These are phyloP conservation scores for Cardamine occulta DNA, from an alignment of 345 rosid genomes.

Conservation along the genomic window DNA sequence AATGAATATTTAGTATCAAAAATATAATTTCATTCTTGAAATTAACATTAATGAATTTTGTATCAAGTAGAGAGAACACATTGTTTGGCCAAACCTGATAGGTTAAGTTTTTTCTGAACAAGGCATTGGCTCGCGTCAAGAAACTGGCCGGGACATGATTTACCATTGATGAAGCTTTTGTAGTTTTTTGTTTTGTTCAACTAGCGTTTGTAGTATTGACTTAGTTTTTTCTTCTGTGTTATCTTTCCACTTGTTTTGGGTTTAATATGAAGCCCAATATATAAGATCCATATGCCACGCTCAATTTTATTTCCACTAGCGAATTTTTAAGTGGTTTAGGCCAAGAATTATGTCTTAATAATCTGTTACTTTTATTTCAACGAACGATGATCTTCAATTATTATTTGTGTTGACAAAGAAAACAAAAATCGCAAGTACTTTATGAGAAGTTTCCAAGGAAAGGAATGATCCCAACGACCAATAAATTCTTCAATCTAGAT, in stretches of 20 bases:
- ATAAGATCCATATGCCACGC: not conserved
- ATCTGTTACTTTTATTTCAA: not conserved
- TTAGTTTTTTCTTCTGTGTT: not conserved
- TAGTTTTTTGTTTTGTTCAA: not conserved
- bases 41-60: not conserved
- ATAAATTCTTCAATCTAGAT: too few species aligned
- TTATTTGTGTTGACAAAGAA: too few species aligned
- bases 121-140: not conserved
- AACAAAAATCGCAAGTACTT: too few species aligned
- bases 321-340: not conserved
- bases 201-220: not conserved
- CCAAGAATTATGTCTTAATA: not conserved
- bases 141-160: not conserved
- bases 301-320: not conserved
- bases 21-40: not conserved
- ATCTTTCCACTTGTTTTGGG: not conserved
- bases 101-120: too few species aligned
- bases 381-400: not conserved
- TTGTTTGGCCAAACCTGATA: constrained; percentile 5
- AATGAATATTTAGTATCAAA: not conserved
- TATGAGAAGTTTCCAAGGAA: not conserved
- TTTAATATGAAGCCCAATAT: too few species aligned
- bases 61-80: not conserved
- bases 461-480: too few species aligned
- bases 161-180: not conserved